These are phyloP conservation scores for Spergularia azorica DNA, from an alignment of 179 eudicot genomes.

Conservation along the genomic window DNA sequence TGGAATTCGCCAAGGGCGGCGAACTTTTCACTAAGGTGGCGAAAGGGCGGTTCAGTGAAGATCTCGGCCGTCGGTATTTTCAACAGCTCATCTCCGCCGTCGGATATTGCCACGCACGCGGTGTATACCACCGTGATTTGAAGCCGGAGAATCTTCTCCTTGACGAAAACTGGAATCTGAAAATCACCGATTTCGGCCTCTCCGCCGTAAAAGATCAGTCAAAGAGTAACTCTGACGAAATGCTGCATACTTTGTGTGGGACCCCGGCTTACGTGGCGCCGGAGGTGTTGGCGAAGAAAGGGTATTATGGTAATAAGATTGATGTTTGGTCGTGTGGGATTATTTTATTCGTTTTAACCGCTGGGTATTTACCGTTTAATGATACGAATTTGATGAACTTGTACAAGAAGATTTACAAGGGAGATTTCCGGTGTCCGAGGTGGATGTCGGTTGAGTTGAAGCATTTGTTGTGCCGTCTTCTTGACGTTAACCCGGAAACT, in stretches of 20 bases:
- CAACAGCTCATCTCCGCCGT: slow-evolving; percentile 80
- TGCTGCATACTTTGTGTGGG: slow-evolving; percentile 43
- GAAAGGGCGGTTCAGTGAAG: slow-evolving; percentile 60
- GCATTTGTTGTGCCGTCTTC: slow-evolving; percentile 24
- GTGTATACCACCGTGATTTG: slow-evolving; percentile 45
- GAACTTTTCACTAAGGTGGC: slow-evolving; percentile 68
- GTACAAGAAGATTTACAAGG: slow-evolving; percentile 40
- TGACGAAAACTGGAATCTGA: slow-evolving; percentile 40
- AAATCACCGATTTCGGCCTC: slow-evolving; percentile 43
- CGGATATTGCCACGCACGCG: slow-evolving; percentile 63
- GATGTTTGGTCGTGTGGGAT: slow-evolving; percentile 53
- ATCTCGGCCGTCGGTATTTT: slow-evolving; percentile 60
- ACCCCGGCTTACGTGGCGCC: slow-evolving; percentile 56
- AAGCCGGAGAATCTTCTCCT: slow-evolving; percentile 45
- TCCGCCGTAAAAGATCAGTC: slow-evolving; percentile 34
- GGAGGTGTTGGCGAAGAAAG: slow-evolving; percentile 42
- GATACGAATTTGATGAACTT: slow-evolving; percentile 42
- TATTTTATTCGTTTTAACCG: slow-evolving; percentile 34
- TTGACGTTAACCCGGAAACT: slow-evolving; percentile 39
- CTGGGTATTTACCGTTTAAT: slow-evolving; percentile 44
- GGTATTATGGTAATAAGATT: slow-evolving; percentile 41
- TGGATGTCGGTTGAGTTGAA: slow-evolving; percentile 37
- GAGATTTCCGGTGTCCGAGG: slow-evolving; percentile 39
- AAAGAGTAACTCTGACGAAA: slow-evolving; percentile 18
- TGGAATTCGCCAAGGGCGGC: slow-evolving; percentile 82